Conservation (phyloP, 306 rosid species). For the Hylodesmum podocarpum region DNA sequence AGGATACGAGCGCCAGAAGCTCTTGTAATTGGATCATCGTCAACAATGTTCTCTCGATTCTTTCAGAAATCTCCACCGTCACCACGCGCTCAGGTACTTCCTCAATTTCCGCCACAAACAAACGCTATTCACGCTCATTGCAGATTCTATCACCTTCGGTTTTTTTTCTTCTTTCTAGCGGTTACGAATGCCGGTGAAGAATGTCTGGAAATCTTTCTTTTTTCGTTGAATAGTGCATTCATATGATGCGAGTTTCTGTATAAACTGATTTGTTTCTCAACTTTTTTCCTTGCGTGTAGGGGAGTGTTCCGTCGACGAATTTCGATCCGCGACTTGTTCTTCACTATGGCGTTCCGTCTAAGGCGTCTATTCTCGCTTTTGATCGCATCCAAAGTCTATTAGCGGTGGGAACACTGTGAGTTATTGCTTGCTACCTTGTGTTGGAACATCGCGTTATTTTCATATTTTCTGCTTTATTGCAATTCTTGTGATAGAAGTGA, state of each 20-base stretch:
- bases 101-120: constrained; percentile 15
- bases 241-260: background rate
- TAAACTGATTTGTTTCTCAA: constrained; percentile 16
- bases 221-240: background rate
- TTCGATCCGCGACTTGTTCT: constrained; percentile 57
- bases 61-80: constrained; percentile 43
- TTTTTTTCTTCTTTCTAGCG: background rate
- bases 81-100: constrained; percentile 45
- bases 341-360: constrained; percentile 85
- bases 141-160: background rate
- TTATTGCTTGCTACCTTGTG: constrained; percentile 7
- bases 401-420: constrained; percentile 84
- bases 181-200: background rate
- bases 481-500: no score
- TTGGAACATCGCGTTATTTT: background rate
- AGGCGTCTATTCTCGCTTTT: constrained; percentile 78
- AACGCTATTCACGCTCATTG: background rate
- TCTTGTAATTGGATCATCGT: constrained; percentile 24
- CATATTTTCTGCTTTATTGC: background rate
- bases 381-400: constrained; percentile 70
- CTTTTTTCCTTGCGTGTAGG: constrained; percentile 28
- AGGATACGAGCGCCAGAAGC: constrained; percentile 33
- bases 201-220: background rate
- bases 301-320: constrained; percentile 36
- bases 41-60: constrained; percentile 64